Evolutionary conservation across 192 early-diverging fungal species (phyloP), one percentile per base, ranked within the genome.

Genomic region (Hyaloraphidium curvatum): DNA sequence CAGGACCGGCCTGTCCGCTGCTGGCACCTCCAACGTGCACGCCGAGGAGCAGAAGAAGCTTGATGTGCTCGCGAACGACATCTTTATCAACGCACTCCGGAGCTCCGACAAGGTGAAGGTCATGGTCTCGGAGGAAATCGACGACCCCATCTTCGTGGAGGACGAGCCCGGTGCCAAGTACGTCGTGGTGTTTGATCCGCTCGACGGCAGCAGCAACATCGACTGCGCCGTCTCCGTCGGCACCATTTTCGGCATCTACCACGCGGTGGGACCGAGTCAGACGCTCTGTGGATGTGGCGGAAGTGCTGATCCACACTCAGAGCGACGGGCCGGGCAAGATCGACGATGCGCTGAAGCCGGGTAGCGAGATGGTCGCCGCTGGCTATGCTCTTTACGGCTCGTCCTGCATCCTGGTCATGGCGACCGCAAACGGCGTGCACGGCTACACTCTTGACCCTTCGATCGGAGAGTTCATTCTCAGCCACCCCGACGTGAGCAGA

Each of bases 301-400:
- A 11, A 11, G 17, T 37, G 35, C 11, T 11, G 17, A 11, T 13
- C 35, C 17, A 11, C 11, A 11, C 17, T 37, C 11, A 37, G 35
- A 17, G 11, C 35, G 17, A 11, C 35, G 17, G 17, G 17, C 35
- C 35, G 17, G 17, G 17, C 35, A 37, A 37, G 40, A 66, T 61
- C 52, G 65, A 72, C n/a, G 87, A 94, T 65, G 79, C 89, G 31
- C 75, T 97, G 52, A 74, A 84, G 2, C 83, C 86, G 19, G 93
- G 93, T 19, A 76, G 78, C 22, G 82, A 97, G 60, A 84, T 97
- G 72, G 76, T 94, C 30, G 82, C 83, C 31, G 87, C 87, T 31
- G 86, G 93, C 28, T 97, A 97, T 77, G 94, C 90, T 71, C 91
- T 94, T 76, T 97, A 97, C 66, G 93, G 93, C 39, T 84, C 81